phyloP scores from a whole-genome alignment of 1,284 basidiomycete species.

The Naganishia liquefaciens region DNA sequence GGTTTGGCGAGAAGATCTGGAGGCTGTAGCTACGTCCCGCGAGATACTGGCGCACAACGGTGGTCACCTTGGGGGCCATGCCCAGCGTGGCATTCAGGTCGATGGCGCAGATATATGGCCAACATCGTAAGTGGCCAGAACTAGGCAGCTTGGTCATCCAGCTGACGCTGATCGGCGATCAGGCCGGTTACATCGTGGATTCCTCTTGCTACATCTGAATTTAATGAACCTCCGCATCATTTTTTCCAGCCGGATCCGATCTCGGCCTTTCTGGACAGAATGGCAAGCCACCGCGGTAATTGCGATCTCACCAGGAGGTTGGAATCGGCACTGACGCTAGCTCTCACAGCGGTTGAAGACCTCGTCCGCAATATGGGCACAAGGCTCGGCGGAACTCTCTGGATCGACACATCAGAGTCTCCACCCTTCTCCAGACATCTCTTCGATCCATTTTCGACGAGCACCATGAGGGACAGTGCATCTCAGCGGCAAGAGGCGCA shows the following conservation, averaged over 20 bases:
- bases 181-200: neutral
- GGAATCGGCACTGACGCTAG: no score
- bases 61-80: neutral
- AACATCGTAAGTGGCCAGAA: neutral
- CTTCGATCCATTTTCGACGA: neutral
- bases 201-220: no score
- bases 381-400: neutral
- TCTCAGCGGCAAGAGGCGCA: neutral
- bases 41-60: neutral
- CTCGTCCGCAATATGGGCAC: neutral
- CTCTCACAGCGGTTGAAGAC: neutral
- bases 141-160: neutral
- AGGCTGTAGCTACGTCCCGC: neutral
- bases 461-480: neutral
- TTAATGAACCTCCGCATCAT: neutral
- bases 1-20: constrained; percentile 19
- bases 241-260: constrained; percentile 12
- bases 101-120: neutral
- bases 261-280: constrained; percentile 10
- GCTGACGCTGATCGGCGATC: neutral
- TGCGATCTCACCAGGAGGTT: neutral
- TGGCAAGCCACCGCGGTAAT: no score
- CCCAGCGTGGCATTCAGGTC: neutral
- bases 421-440: neutral
- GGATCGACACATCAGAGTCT: neutral